phyloP scores from a whole-genome alignment of 805 yeast species.

The Cyberlindnera nakhonratchasimensis region DNA sequence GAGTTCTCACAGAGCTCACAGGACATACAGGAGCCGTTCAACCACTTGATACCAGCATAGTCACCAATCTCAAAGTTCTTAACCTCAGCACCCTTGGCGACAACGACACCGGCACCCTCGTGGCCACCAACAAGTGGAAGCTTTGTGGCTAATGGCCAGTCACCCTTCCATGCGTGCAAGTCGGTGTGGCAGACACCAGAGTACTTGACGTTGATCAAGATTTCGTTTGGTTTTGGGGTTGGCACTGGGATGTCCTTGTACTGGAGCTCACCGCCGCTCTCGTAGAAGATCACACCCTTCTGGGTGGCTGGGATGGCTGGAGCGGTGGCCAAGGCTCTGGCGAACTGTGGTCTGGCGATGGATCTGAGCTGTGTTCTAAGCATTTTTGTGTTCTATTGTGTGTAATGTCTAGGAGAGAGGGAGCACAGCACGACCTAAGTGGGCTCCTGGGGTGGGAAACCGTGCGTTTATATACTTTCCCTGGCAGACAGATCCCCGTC shows the following conservation, averaged over 20 bases:
- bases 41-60: constrained; percentile 67
- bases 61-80: constrained; percentile 63
- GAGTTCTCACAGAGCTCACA: constrained; percentile 63
- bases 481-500: not conserved
- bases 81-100: constrained; percentile 59
- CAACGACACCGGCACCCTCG: constrained; percentile 74
- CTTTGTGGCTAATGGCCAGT: constrained; percentile 46
- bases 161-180: constrained; percentile 54
- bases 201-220: constrained; percentile 63
- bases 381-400: constrained; percentile 14
- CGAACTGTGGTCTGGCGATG: constrained; percentile 22
- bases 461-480: not conserved
- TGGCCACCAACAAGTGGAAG: constrained; percentile 71
- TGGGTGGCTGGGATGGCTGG: constrained; percentile 44
- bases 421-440: not conserved
- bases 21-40: constrained; percentile 63
- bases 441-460: not conserved
- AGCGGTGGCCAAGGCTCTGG: constrained; percentile 30
- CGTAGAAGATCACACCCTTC: constrained; percentile 51
- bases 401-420: not conserved
- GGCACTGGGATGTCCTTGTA: constrained; percentile 58
- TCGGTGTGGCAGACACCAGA: constrained; percentile 77
- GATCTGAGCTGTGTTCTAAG: constrained; percentile 25
- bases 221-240: constrained; percentile 58
- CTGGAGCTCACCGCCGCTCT: constrained; percentile 45